These are phyloP conservation scores for Xylaria sp. DNA, from an alignment of 2,329 filamentous ascomycete genomes.

Conservation along the genomic window DNA sequence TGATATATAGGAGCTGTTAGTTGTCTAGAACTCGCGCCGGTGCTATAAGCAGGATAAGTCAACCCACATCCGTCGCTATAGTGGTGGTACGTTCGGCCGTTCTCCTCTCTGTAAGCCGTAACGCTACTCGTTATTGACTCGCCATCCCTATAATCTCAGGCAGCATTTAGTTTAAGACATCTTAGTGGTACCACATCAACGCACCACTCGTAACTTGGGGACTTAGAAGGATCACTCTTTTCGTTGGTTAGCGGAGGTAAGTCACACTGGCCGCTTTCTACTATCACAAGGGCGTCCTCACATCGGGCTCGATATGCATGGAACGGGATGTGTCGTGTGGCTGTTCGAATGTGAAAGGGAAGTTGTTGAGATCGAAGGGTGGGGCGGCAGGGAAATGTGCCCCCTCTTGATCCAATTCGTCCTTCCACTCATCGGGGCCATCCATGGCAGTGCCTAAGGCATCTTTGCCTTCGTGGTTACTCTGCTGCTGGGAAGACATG, in stretches of 20 bases:
- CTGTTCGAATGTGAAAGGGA: constrained; percentile 31
- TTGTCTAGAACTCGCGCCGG: not conserved
- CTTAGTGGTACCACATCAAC: not conserved
- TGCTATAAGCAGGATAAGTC: not conserved
- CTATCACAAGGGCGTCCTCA: constrained; percentile 5
- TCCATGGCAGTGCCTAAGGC: not conserved
- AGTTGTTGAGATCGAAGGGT: constrained; percentile 28
- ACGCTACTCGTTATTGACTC: constrained; percentile 35
- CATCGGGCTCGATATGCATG: constrained; percentile 29
- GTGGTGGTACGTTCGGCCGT: constrained; percentile 54
- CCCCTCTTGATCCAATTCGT: not conserved
- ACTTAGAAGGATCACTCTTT: constrained; percentile 25
- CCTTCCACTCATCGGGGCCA: not conserved
- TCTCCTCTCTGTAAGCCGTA: constrained; percentile 34
- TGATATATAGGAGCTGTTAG: constrained; percentile 31
- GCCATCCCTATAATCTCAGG: constrained; percentile 27
- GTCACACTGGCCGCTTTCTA: not conserved
- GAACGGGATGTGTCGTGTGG: constrained; percentile 24
- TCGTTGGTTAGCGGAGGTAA: constrained; percentile 3
- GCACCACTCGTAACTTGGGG: constrained; percentile 15
- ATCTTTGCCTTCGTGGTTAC: constrained; percentile 4
- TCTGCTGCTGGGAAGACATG: constrained; percentile 20
- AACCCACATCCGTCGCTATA: constrained; percentile 54
- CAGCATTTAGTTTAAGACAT: not conserved
- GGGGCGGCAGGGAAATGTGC: not conserved